Evolutionary conservation across 1,284 basidiomycete species (phyloP).

Genomic region (Puccinia horiana): DNA sequence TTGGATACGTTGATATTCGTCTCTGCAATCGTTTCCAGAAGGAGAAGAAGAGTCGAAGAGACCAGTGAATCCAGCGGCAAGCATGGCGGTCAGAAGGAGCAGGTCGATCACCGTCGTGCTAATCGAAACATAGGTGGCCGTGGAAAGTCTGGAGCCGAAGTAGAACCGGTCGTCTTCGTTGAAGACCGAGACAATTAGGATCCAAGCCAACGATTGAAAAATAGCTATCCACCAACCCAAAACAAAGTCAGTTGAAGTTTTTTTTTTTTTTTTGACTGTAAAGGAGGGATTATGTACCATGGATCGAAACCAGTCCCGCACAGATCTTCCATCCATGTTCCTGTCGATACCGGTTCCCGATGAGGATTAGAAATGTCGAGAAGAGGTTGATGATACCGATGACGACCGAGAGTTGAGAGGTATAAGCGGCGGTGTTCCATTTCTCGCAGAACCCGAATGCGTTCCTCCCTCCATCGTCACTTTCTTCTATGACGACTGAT

Average conservation of each 20-base stretch:
- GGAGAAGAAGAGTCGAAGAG: background rate
- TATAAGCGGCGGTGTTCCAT: constrained; percentile 41
- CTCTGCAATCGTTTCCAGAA: background rate
- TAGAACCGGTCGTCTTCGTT: constrained; percentile 37
- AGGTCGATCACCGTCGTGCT: constrained; percentile 5
- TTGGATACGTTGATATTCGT: constrained; percentile 15
- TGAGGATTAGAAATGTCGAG: constrained; percentile 28
- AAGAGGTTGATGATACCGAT: constrained; percentile 36
- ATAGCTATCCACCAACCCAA: too few relatives aligned
- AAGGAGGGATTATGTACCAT: background rate
- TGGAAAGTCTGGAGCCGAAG: constrained; percentile 16
- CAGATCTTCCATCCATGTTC: constrained; percentile 42
- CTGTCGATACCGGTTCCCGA: constrained; percentile 30
- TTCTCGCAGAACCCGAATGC: constrained; percentile 46
- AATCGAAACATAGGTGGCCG: constrained; percentile 16
- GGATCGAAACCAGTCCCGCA: constrained; percentile 8
- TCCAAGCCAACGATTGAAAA: constrained; percentile 25
- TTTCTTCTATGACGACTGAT: background rate
- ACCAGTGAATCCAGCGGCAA: constrained; percentile 19
- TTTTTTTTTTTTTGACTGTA: too few relatives aligned
- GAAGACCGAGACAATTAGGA: constrained; percentile 28
- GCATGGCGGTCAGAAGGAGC: constrained; percentile 5
- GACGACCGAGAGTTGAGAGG: constrained; percentile 26
- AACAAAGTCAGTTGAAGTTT: background rate
- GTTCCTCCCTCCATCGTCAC: background rate